Evolutionary conservation across 192 early-diverging fungal species (phyloP), one percentile per base, ranked within the genome.

Genomic region (Backusella westeae): DNA sequence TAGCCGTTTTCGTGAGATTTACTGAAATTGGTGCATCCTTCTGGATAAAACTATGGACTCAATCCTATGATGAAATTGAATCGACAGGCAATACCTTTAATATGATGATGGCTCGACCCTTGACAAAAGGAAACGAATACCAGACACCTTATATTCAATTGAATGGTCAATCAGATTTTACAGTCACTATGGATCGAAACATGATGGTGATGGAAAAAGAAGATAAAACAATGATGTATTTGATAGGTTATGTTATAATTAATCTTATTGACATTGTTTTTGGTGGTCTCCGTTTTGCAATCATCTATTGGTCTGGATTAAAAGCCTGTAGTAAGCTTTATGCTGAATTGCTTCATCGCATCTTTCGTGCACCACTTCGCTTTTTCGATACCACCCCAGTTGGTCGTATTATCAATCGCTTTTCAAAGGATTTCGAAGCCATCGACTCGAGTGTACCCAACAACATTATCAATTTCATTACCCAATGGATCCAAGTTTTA

Each of bases 381-480:
- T 97, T 96, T 85, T 98, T 94, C 80, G 95, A 96, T 78, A 89
- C 90, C 14, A 93, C 92, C 15, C 95, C 96, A 4, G 85, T 94
- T 23, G 94, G 95, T n/a, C 90, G 93, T 23, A 90, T 97, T 32
- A 87, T 96, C 78, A 98, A 96, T 82, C 86, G 97, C 34, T 96
- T 95, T 77, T 90, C 93, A 8, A 92, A 93, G 63, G 95, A 98
- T 81, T 91, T 97, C 78, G 91, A 91, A 52, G 85, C 89, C 1
- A 82, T 97, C 68, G 95, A 97, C 75, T 86, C 86, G 17, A 67
- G 49, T 4, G 79, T 91, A 65, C 84, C 89, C 36, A 81, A 84
- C 23, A 77, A 78, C 36, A 77, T 91, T 56, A 80, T 80, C 32
- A 83, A 73, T 41, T 89, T 89, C 49, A 14, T 90, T 46, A 35